Evolutionary conservation across 257 asterid genomes (phyloP), one percentile per base, ranked within the genome.

Genomic region (Marsdenia floribunda): DNA sequence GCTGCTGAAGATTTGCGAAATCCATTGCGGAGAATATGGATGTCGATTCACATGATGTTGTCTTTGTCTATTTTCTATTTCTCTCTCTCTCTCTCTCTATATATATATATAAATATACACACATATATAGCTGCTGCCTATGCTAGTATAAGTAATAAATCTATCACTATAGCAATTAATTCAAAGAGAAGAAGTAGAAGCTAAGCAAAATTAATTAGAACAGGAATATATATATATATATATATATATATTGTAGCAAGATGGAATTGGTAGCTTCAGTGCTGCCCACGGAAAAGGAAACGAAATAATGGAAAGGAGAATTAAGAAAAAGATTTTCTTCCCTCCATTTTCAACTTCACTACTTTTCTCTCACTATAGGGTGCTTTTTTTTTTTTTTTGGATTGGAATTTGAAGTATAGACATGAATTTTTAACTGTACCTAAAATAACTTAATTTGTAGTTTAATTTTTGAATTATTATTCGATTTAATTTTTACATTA

Each of bases 1-100:
- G 92, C 82, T 71, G 76, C 54, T 69, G 54, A 72, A 82, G 88
- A 90, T 90, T 84, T 80, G 81, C 72, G 33, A 47, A 77, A 85
- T 87, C 90, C 69, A 78, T 63, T 50, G 46, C 57, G 78, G 71
- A 53, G 79, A 81, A 73, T 66, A 67, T 87, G 94, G 94, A 82
- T 80, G 82, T 83, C 87, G 80, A 87, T 84, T 86, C 88, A 86
- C 72, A 50, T 55, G 68, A 75, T 64, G 55, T 22, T 74, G 63
- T 49, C 71, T 52, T 12, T 47, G 64, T 46, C 58, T 16, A 70
- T 38, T 37, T 44, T 49, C 71, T 44, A 6, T 44, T 2, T 44
- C 49, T 44, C 49, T 44, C 49, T 42, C 6, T 42, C 6, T 52
- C 49, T 22, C 44, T 18, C 58, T 69, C 2, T 38, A 5, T 63